Conservation (phyloP, 306 rosid genomes). For the Prunus davidiana region DNA sequence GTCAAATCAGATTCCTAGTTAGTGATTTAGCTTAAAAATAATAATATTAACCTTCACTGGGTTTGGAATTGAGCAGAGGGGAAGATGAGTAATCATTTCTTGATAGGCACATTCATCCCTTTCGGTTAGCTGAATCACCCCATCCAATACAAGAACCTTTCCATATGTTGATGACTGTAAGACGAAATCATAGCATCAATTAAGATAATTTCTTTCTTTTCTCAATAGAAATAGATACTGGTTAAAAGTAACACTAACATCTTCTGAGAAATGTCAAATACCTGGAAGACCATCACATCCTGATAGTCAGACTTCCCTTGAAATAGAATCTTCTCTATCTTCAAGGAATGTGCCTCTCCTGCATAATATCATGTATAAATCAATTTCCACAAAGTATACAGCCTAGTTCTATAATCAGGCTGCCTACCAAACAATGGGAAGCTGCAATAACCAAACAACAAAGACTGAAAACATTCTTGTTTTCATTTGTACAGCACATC, state of each 20-base stretch:
- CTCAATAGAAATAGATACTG: neutral
- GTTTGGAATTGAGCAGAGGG: slow-evolving; percentile 88
- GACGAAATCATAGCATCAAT: slow-evolving; percentile 12
- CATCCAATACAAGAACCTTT: slow-evolving; percentile 93
- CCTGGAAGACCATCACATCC: slow-evolving; percentile 96
- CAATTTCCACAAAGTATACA: neutral
- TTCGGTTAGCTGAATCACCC: slow-evolving; percentile 98
- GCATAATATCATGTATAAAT: slow-evolving; percentile 12
- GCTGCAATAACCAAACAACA: neutral
- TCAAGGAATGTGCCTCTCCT: slow-evolving; percentile 99
- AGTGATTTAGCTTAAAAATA: neutral
- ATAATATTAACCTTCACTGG: slow-evolving; percentile 65
- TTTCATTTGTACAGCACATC: neutral
- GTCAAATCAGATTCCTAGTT: neutral
- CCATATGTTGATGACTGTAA: slow-evolving; percentile 93
- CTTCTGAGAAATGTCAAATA: slow-evolving; percentile 12
- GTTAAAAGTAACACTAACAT: slow-evolving; percentile 6
- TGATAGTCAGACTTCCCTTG: slow-evolving; percentile 93
- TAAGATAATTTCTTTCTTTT: neutral
- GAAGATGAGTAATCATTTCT: slow-evolving; percentile 97
- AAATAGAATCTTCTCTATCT: slow-evolving; percentile 81
- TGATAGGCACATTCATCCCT: slow-evolving; percentile 99
- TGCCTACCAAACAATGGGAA: neutral
- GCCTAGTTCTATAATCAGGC: neutral
- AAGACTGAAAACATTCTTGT: neutral